Conservation (phyloP, 192 early-diverging fungal species). For the Podila epicladia region DNA sequence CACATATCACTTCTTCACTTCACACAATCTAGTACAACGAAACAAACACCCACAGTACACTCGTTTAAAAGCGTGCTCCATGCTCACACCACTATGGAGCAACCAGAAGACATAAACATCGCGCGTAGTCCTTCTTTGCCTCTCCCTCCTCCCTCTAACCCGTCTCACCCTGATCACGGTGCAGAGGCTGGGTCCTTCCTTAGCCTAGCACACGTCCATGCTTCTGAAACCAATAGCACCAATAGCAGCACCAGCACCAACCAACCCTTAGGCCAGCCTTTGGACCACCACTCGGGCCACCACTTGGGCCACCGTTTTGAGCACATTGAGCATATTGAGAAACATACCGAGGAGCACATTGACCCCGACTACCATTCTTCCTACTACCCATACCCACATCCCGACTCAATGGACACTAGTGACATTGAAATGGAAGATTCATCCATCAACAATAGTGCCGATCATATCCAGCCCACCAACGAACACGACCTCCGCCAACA, state of each 20-base stretch:
- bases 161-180: neutral
- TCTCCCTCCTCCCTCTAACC: neutral
- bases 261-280: no score
- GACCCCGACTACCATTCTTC: neutral
- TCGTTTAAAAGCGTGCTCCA: no score
- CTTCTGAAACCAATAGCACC: no score
- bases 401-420: neutral
- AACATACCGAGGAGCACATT: neutral
- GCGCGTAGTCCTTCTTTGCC: neutral
- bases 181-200: neutral
- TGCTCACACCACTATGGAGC: no score
- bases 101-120: no score
- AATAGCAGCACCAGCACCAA: no score
- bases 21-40: no score
- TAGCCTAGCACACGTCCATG: neutral
- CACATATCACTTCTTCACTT: no score
- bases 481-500: neutral
- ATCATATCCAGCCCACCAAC: neutral
- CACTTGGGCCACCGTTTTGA: no score
- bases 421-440: conserved; percentile 11
- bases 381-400: neutral
- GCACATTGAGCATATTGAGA: neutral
- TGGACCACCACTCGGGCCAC: no score
- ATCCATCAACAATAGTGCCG: neutral
- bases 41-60: no score